phyloP scores from a whole-genome alignment of 352 stramenopile species.

The Globisporangium iwayamae region DNA sequence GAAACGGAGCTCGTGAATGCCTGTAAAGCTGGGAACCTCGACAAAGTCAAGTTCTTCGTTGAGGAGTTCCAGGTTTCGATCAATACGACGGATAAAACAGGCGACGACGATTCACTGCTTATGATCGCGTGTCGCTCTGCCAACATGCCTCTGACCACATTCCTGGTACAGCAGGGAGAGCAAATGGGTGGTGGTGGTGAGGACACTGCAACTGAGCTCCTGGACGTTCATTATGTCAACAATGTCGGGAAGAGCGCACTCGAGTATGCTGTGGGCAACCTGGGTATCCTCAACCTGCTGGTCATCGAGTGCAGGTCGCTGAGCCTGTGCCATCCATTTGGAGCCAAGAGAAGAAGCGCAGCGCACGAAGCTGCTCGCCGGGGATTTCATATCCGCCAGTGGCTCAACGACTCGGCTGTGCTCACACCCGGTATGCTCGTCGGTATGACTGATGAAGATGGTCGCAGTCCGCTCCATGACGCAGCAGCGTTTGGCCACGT shows the following conservation, averaged over 20 bases:
- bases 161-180: conserved; percentile 19
- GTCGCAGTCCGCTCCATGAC: conserved; percentile 10
- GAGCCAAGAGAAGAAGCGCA: conserved; percentile 15
- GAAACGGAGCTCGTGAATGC: conserved; percentile 25
- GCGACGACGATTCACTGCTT: conserved; percentile 22
- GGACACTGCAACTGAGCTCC: conserved; percentile 14
- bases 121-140: conserved; percentile 26
- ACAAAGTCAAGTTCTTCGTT: conserved; percentile 29
- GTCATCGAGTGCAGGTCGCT: conserved; percentile 1
- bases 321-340: conserved; percentile 17
- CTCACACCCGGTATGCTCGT: conserved; percentile 20
- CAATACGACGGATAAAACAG: conserved; percentile 22
- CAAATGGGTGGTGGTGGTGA: not conserved
- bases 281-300: conserved; percentile 13
- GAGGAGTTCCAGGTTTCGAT: conserved; percentile 38
- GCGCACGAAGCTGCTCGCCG: conserved; percentile 22
- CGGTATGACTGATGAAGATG: conserved; percentile 15
- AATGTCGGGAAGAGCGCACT: conserved; percentile 11
- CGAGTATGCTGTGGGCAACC: conserved; percentile 16
- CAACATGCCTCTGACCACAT: conserved; percentile 17
- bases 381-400: conserved; percentile 23
- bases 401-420: conserved; percentile 17
- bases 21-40: conserved; percentile 22
- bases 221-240: conserved; percentile 16
- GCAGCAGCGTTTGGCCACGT: conserved; percentile 7